These are phyloP conservation scores for Lunasporangiospora selenospora DNA, from an alignment of 192 early-diverging fungal species.

Conservation along the genomic window DNA sequence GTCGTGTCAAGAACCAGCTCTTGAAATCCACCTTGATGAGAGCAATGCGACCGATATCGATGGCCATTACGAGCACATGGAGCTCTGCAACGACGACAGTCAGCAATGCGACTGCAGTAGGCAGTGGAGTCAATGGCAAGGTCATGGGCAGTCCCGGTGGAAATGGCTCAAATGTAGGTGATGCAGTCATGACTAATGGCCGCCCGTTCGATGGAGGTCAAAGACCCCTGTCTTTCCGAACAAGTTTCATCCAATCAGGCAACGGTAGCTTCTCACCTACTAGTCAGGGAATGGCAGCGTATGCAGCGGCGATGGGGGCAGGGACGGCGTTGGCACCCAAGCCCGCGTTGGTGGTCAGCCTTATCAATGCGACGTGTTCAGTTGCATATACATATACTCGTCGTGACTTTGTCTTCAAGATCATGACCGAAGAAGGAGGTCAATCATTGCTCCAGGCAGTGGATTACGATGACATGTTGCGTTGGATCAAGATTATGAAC, in stretches of 20 bases:
- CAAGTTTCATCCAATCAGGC: no score
- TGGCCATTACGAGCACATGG: slow-evolving; percentile 45
- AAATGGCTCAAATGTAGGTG: neutral
- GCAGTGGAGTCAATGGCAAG: slow-evolving; percentile 35
- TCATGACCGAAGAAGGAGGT: slow-evolving; percentile 81
- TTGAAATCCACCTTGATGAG: slow-evolving; percentile 44
- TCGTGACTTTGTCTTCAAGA: slow-evolving; percentile 78
- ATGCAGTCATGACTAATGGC: no score
- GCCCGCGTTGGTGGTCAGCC: slow-evolving; percentile 74
- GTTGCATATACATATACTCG: slow-evolving; percentile 70
- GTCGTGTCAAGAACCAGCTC: slow-evolving; percentile 36
- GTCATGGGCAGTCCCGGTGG: slow-evolving; percentile 19
- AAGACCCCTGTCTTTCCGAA: no score
- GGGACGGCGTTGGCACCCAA: slow-evolving; percentile 39
- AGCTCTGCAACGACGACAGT: slow-evolving; percentile 40
- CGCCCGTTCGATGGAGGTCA: no score
- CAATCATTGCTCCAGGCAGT: slow-evolving; percentile 77
- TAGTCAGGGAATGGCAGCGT: neutral
- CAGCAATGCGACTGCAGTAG: slow-evolving; percentile 34
- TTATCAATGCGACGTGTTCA: slow-evolving; percentile 78
- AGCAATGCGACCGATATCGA: slow-evolving; percentile 45
- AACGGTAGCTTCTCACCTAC: no score
- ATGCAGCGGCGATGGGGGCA: neutral
- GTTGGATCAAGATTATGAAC: slow-evolving; percentile 73
- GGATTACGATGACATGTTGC: slow-evolving; percentile 72